These are phyloP conservation scores for Xerocomellus chrysenteron DNA, from an alignment of 768 basidiomycete genomes.

Conservation along the genomic window DNA sequence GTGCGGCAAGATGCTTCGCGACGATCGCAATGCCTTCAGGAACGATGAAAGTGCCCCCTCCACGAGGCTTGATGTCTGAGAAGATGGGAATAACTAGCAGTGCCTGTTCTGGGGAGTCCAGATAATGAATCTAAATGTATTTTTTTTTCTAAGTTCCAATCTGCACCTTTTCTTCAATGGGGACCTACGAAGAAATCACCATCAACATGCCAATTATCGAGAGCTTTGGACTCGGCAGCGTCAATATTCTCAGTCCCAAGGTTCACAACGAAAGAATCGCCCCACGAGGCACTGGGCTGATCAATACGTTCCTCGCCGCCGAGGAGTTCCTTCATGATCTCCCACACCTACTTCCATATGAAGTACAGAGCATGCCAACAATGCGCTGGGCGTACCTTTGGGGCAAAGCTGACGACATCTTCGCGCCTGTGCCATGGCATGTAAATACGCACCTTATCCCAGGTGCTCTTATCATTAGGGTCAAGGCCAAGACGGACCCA, in stretches of 20 bases:
- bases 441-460: slow-evolving; percentile 50
- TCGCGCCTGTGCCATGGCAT: slow-evolving; percentile 50
- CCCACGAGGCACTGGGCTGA: background rate
- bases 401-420: slow-evolving; percentile 48
- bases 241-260: background rate
- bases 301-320: background rate
- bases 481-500: slow-evolving; percentile 54
- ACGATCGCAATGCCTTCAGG: background rate
- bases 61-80: slow-evolving; percentile 1
- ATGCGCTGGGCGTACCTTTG: slow-evolving; percentile 39
- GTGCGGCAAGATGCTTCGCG: background rate
- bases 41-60: background rate
- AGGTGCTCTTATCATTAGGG: slow-evolving; percentile 54
- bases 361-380: background rate
- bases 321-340: slow-evolving; percentile 2
- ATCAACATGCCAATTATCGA: background rate
- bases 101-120: background rate
- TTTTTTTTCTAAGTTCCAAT: no score
- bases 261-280: slow-evolving; percentile 1
- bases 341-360: background rate
- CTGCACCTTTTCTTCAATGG: background rate
- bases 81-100: background rate
- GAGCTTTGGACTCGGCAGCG: background rate
- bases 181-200: background rate
- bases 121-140: background rate